These are phyloP conservation scores for Taphrina betulina DNA, from an alignment of 1,139 yeast genomes.

Conservation along the genomic window DNA sequence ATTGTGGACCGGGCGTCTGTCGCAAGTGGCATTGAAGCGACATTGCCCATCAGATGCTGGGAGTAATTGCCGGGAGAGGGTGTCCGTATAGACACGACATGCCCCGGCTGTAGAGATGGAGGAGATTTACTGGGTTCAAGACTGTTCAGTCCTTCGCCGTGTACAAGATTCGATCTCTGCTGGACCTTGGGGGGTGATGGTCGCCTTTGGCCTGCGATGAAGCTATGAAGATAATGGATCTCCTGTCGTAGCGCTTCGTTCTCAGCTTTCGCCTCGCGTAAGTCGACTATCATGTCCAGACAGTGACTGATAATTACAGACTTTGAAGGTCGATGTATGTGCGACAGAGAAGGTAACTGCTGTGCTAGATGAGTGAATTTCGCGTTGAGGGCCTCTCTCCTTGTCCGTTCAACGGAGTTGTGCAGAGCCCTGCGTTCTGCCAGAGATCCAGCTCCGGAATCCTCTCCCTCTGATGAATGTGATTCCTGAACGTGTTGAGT, in stretches of 20 bases:
- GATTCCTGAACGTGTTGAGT: neutral
- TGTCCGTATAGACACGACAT: too few species aligned
- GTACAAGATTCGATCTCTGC: too few species aligned
- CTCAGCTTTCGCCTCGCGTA: conserved; percentile 20
- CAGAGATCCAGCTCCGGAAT: conserved; percentile 7
- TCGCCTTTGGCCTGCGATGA: neutral
- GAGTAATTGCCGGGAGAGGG: too few species aligned
- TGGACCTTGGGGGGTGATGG: too few species aligned
- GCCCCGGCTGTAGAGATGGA: too few species aligned
- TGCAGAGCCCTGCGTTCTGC: conserved; percentile 32
- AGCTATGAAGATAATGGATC: conserved; percentile 11
- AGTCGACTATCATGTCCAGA: conserved; percentile 24
- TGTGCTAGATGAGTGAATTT: conserved; percentile 24
- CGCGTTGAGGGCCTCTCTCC: conserved; percentile 24
- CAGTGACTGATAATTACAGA: conserved; percentile 28
- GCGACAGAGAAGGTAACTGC: conserved; percentile 22
- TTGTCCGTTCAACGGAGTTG: conserved; percentile 28
- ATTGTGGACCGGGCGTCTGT: too few species aligned
- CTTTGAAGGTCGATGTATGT: conserved; percentile 30
- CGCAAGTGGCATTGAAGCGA: too few species aligned
- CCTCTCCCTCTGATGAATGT: conserved; percentile 11
- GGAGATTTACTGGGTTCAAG: too few species aligned
- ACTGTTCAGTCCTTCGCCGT: too few species aligned
- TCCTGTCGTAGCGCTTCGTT: conserved; percentile 26
- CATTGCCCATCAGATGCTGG: too few species aligned